Percentiles rank a stretch among this genome's conserved stretches.
Conservation (phyloP, 768 basidiomycete genomes). For the Phlegmacium glaucopus region DNA sequence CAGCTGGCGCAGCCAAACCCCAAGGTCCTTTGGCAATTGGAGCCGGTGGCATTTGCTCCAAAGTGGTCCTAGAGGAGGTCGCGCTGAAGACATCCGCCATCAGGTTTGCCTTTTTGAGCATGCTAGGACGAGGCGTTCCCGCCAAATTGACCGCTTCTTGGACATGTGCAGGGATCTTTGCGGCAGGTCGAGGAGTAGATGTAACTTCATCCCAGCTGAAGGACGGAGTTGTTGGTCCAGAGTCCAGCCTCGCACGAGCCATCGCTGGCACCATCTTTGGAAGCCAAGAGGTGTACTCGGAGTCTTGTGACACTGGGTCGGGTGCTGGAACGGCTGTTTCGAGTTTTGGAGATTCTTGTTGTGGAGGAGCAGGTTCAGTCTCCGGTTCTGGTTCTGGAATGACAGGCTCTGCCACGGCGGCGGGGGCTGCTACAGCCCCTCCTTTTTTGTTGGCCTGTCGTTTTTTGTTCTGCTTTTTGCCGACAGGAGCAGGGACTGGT, state of each 20-base stretch:
- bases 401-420: neutral
- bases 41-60: neutral
- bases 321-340: neutral
- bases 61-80: neutral
- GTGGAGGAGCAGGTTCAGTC: neutral
- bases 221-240: neutral
- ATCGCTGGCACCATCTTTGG: slow-evolving; percentile 11
- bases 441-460: slow-evolving; percentile 22
- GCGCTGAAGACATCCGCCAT: neutral
- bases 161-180: slow-evolving; percentile 21
- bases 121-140: slow-evolving; percentile 9
- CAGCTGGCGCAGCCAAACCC: neutral
- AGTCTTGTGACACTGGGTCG: too few species aligned
- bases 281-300: slow-evolving; percentile 6
- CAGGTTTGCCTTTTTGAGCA: slow-evolving; percentile 7
- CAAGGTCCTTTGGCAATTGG: slow-evolving; percentile 18
- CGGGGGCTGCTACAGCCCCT: slow-evolving; percentile 8
- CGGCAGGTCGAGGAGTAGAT: slow-evolving; percentile 20
- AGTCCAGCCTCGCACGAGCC: slow-evolving; percentile 4
- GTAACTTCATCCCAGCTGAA: slow-evolving; percentile 6
- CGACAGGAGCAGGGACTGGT: neutral
- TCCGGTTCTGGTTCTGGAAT: too few species aligned
- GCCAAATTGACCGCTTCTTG: slow-evolving; percentile 7
- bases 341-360: neutral
- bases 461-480: slow-evolving; percentile 30